Evolutionary conservation across 345 rosid genomes (phyloP).

Genomic region (Lepidium didymum): DNA sequence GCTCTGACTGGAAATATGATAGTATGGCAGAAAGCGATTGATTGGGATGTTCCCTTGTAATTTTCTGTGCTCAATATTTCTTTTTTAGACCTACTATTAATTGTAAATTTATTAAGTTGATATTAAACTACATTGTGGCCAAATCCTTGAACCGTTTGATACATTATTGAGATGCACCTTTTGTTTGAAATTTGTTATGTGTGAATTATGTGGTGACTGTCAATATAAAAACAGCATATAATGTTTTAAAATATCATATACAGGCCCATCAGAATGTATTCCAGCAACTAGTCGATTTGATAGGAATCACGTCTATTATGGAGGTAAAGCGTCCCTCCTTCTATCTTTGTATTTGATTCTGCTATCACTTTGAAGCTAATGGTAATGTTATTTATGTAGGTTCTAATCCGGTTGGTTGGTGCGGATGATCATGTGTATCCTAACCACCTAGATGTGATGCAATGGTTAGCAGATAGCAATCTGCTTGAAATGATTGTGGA

Average conservation of each 20-base stretch:
- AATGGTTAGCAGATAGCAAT: slow-evolving; percentile 93
- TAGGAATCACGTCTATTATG: slow-evolving; percentile 97
- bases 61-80: not conserved
- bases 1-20: not conserved
- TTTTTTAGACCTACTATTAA: not conserved
- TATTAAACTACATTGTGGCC: not conserved
- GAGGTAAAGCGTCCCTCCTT: slow-evolving; percentile 47
- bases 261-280: slow-evolving; percentile 93
- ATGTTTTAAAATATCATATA: slow-evolving; percentile 13
- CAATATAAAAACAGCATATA: not conserved
- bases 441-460: slow-evolving; percentile 91
- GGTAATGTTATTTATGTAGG: slow-evolving; percentile 36
- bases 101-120: not conserved
- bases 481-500: slow-evolving; percentile 94
- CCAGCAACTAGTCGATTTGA: slow-evolving; percentile 82
- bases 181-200: slow-evolving; percentile 6
- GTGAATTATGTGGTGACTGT: slow-evolving; percentile 1
- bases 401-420: slow-evolving; percentile 86
- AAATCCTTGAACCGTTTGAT: not conserved
- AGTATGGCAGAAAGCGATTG: not conserved
- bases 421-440: slow-evolving; percentile 96
- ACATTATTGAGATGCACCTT: not conserved
- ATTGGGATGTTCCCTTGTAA: not conserved
- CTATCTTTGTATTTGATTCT: not conserved
- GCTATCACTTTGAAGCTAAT: not conserved